Evolutionary conservation across 768 basidiomycete species (phyloP).

Genomic region (Amanita polypyramis): DNA sequence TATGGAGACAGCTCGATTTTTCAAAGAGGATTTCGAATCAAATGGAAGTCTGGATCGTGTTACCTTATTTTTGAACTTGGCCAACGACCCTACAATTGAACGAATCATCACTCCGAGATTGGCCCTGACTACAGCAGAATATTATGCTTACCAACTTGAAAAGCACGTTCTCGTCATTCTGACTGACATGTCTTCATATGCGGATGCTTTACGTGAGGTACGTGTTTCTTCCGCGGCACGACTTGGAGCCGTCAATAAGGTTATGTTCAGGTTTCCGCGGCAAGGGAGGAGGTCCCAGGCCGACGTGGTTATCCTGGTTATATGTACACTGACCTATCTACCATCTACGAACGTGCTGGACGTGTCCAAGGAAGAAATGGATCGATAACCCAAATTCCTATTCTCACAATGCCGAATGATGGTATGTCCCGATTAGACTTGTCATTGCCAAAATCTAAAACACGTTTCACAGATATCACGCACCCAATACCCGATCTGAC

Average conservation of each 20-base stretch:
- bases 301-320: constrained; percentile 98
- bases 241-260: constrained; percentile 8
- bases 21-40: constrained; percentile 99
- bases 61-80: constrained; percentile 96
- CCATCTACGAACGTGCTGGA: constrained; percentile 98
- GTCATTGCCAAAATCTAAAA: constrained; percentile 11
- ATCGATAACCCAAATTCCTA: constrained; percentile 99
- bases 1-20: constrained; percentile 99
- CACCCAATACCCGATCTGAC: constrained; percentile 99
- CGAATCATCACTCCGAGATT: constrained; percentile 99
- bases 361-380: constrained; percentile 97
- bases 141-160: constrained; percentile 98
- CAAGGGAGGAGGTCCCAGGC: constrained; percentile 98
- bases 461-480: constrained; percentile 73
- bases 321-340: constrained; percentile 99
- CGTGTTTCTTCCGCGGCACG: constrained; percentile 16
- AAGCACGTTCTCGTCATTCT: constrained; percentile 99
- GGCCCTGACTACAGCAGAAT: constrained; percentile 96
- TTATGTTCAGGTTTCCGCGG: constrained; percentile 75
- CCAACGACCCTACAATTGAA: constrained; percentile 98
- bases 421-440: constrained; percentile 37
- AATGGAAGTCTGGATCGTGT: constrained; percentile 96
- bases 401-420: constrained; percentile 99
- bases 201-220: constrained; percentile 91
- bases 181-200: constrained; percentile 99